Conservation (phyloP, 2,329 filamentous ascomycete genomes). For the Coniella lustricola region DNA sequence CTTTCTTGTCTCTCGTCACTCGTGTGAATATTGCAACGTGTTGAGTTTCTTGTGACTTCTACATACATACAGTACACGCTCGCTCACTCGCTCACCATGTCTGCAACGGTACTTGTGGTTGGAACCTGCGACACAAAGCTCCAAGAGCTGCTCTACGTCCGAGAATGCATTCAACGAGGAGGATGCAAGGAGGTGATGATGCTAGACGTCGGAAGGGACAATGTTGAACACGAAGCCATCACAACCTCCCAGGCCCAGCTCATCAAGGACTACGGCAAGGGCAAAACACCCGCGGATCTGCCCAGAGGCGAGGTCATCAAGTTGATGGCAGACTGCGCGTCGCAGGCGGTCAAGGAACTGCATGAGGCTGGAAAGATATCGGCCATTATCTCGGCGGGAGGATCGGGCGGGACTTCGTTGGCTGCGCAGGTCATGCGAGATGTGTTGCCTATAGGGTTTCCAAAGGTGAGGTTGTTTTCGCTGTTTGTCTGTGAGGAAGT, state of each 20-base stretch:
- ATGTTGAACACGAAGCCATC: constrained; percentile 37
- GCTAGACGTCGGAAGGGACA: constrained; percentile 41
- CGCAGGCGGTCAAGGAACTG: constrained; percentile 33
- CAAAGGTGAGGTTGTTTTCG: constrained; percentile 23
- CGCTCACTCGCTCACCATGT: background rate
- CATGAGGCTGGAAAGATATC: constrained; percentile 35
- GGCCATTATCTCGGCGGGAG: constrained; percentile 50
- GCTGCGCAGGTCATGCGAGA: constrained; percentile 54
- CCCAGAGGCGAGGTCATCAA: constrained; percentile 50
- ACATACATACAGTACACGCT: too few species aligned
- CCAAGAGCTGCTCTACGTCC: constrained; percentile 49
- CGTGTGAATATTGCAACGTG: too few species aligned
- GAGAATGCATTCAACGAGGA: constrained; percentile 33
- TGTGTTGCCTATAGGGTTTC: constrained; percentile 56
- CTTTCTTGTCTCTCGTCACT: too few species aligned
- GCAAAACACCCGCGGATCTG: constrained; percentile 29
- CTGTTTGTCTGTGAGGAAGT: too few species aligned
- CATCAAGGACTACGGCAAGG: constrained; percentile 26
- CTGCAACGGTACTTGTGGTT: constrained; percentile 42
- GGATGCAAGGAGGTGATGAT: constrained; percentile 20
- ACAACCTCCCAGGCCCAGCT: constrained; percentile 37
- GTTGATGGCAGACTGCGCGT: constrained; percentile 44
- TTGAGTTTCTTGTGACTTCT: too few species aligned
- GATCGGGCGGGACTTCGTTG: constrained; percentile 49
- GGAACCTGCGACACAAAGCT: constrained; percentile 62